These are phyloP conservation scores for Pseudognaphalium luteoalbum DNA, from an alignment of 129 eudicot species.

Conservation along the genomic window DNA sequence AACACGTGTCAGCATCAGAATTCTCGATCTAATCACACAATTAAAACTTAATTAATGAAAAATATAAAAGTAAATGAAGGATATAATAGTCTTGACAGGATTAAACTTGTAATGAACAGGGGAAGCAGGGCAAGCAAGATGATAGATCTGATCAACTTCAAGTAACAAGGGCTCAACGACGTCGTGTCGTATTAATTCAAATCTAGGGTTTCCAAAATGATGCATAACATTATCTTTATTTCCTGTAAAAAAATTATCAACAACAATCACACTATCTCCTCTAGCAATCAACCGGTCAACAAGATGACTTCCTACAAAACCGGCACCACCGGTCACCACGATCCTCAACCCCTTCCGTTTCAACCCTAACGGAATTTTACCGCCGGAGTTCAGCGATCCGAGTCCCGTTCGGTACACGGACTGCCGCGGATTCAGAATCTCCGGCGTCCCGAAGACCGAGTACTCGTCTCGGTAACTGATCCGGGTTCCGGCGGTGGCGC, in stretches of 20 bases:
- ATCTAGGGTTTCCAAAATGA: slow-evolving; percentile 86
- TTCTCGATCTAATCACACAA: background rate
- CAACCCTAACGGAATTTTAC: slow-evolving; percentile 75
- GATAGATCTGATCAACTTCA: slow-evolving; percentile 99
- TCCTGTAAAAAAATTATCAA: slow-evolving; percentile 90
- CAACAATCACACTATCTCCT: slow-evolving; percentile 91
- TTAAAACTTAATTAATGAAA: background rate
- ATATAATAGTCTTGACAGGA: slow-evolving; percentile 91
- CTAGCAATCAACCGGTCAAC: slow-evolving; percentile 78
- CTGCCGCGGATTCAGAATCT: slow-evolving; percentile 19
- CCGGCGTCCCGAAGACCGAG: slow-evolving; percentile 24
- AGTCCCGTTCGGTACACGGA: slow-evolving; percentile 34
- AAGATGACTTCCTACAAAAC: slow-evolving; percentile 87
- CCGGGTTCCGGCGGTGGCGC: background rate
- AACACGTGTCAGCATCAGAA: background rate
- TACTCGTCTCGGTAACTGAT: slow-evolving; percentile 24
- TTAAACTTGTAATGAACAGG: slow-evolving; percentile 88
- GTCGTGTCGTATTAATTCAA: slow-evolving; percentile 83
- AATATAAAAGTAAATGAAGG: slow-evolving; percentile 41
- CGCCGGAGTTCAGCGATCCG: slow-evolving; percentile 52
- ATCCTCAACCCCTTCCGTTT: slow-evolving; percentile 66
- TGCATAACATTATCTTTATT: slow-evolving; percentile 86
- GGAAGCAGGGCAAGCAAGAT: slow-evolving; percentile 93
- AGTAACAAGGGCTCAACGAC: slow-evolving; percentile 80
- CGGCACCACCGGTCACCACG: slow-evolving; percentile 93